Conservation (phyloP, 495 filamentous ascomycete species). For the Hyaloscypha variabilis region DNA sequence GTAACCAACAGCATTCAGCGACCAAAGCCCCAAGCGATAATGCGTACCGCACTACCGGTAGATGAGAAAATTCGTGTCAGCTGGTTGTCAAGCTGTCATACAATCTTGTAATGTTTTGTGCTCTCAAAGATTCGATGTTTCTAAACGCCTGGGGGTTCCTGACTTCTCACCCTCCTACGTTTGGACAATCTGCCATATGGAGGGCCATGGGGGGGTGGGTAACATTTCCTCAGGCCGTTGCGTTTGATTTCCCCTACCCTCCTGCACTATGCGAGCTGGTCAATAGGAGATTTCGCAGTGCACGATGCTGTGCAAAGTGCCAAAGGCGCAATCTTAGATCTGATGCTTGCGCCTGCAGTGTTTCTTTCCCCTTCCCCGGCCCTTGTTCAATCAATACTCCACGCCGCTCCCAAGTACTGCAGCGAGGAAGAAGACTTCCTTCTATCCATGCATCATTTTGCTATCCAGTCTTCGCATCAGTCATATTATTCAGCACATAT, state of each 20-base stretch:
- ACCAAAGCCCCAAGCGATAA: not conserved
- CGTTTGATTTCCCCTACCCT: not conserved
- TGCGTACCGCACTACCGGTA: not conserved
- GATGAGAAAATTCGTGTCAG: not conserved
- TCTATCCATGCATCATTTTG: not conserved
- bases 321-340: not conserved
- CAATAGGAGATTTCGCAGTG: not conserved
- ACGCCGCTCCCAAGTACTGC: not conserved
- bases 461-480: not conserved
- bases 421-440: not conserved
- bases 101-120: not conserved
- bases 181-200: not conserved
- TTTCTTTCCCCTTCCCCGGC: not conserved
- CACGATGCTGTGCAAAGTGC: too few relatives aligned
- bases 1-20: not conserved
- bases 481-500: not conserved
- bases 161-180: not conserved
- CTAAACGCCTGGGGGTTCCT: not conserved
- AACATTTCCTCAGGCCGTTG: not conserved
- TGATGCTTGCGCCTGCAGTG: not conserved
- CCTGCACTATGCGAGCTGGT: not conserved
- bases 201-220: not conserved
- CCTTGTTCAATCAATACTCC: slow-evolving; percentile 1
- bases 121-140: not conserved
- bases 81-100: not conserved